phyloP scores from a whole-genome alignment of 1,284 basidiomycete genomes.

The Malassezia nana region DNA sequence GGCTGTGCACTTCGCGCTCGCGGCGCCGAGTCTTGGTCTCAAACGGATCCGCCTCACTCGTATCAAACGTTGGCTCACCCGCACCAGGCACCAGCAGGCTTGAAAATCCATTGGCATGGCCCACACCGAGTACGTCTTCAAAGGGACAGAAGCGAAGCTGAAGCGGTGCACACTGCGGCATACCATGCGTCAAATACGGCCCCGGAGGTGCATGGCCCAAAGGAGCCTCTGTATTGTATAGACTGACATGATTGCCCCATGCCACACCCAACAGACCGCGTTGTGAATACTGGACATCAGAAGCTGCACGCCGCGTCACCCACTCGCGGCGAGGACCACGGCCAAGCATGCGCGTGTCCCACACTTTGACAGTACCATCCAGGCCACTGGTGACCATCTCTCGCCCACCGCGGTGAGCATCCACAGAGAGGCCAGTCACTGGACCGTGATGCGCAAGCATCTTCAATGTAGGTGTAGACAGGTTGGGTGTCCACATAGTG shows the following conservation, averaged over 20 bases:
- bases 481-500: conserved; percentile 90
- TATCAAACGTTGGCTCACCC: conserved; percentile 92
- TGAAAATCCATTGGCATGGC: conserved; percentile 63
- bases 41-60: conserved; percentile 83
- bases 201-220: conserved; percentile 53
- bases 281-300: conserved; percentile 53
- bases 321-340: conserved; percentile 67
- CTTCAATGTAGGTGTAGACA: conserved; percentile 79
- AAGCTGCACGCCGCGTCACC: conserved; percentile 55
- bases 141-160: conserved; percentile 69
- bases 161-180: conserved; percentile 55
- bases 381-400: conserved; percentile 84
- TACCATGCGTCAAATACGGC: conserved; percentile 39
- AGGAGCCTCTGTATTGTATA: conserved; percentile 49
- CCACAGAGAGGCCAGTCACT: conserved; percentile 68
- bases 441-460: conserved; percentile 84
- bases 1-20: conserved; percentile 79
- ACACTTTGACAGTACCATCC: conserved; percentile 80
- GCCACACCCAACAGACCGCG: conserved; percentile 74
- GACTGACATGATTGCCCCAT: conserved; percentile 65
- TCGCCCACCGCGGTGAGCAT: conserved; percentile 62
- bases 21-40: conserved; percentile 71
- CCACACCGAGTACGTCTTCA: conserved; percentile 78
- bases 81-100: conserved; percentile 79
- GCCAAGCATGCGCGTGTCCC: conserved; percentile 94